Evolutionary conservation across 129 eudicot species (phyloP).

Genomic region (Arctium lappa): DNA sequence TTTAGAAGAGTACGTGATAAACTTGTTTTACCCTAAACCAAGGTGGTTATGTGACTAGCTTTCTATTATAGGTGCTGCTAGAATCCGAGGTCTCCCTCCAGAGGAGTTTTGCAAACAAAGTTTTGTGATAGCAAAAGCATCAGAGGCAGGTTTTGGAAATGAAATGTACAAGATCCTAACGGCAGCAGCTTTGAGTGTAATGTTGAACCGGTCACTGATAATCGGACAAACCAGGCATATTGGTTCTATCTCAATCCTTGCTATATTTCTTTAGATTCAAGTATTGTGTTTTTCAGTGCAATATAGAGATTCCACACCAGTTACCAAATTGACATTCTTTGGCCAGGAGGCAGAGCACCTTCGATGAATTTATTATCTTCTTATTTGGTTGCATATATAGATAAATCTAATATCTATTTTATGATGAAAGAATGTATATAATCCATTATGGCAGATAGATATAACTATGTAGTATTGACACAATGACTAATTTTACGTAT

Average conservation of each 20-base stretch:
- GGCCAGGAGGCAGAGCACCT: background rate
- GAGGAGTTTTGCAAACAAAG: slow-evolving; percentile 74
- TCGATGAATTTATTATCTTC: background rate
- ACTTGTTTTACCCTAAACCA: background rate
- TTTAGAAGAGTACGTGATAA: background rate
- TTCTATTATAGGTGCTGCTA: slow-evolving; percentile 61
- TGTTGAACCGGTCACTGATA: slow-evolving; percentile 86
- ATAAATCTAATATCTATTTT: background rate
- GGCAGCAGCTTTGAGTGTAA: slow-evolving; percentile 80
- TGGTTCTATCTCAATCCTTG: slow-evolving; percentile 93
- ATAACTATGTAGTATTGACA: background rate
- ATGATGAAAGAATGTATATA: background rate
- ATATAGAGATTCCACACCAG: background rate
- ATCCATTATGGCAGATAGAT: background rate
- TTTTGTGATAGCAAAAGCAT: slow-evolving; percentile 89
- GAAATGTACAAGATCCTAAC: slow-evolving; percentile 91
- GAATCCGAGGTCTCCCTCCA: slow-evolving; percentile 66
- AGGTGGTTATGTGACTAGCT: slow-evolving; percentile 9
- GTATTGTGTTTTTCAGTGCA: background rate
- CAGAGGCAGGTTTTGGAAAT: slow-evolving; percentile 94
- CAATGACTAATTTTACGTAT: slow-evolving; percentile 1
- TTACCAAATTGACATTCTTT: background rate
- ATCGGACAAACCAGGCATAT: slow-evolving; percentile 99
- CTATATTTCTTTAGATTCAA: slow-evolving; percentile 26
- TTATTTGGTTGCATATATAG: background rate